Base-by-base conservation (phyloP, 176 grass and related monocot species). In the Ampelocalamus luodianensis region DNA sequence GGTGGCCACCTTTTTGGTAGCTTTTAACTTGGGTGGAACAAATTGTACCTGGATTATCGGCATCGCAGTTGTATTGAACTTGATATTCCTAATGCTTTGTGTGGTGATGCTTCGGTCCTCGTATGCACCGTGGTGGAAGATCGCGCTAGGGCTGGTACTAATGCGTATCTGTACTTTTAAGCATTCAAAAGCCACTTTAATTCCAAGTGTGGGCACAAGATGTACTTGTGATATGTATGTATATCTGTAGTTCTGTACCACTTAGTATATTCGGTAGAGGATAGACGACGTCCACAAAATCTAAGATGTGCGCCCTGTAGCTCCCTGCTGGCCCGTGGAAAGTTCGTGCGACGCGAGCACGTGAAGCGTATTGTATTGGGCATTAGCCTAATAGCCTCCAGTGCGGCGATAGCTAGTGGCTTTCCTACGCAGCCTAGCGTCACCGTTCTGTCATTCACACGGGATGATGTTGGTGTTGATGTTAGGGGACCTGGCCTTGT, bases 401-500 rank as follows among this genome's bases (percentile, higher is more conserved):
- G 49, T 2, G 50, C 66, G 24, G 34, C 68, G 2, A 17, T 23
- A 8, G 42, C 23, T 70, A 72, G 83, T 83, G 88, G 48, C 26
- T 73, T n/a, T 51, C 78, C 78, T 10, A 63, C 83, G 78, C 72
- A 72, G 56, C 79, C 65, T 32, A 42, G 59, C 84, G 79, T 90
- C 88, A 83, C 22, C 65, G 22, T 56, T 46, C 4, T 49, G 78
- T 82, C 88, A 44, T 65, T 60, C 78, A 65, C 78, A 72, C 55
- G 65, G 65, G 61, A 16, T 38, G 22, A 29, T 50, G 61, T 23
- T 81, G 17, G 14, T 40, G 58, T 51, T 4, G 42, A 38, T 29
- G 68, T 10, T 53, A 22, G 13, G 8, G 44, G 26, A 15, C 27
- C 34, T 17, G 20, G 26, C 78, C 34, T 73, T 9, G 42, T 81